Conservation (phyloP, 2,329 filamentous ascomycete genomes). For the Epichloe sp. region DNA sequence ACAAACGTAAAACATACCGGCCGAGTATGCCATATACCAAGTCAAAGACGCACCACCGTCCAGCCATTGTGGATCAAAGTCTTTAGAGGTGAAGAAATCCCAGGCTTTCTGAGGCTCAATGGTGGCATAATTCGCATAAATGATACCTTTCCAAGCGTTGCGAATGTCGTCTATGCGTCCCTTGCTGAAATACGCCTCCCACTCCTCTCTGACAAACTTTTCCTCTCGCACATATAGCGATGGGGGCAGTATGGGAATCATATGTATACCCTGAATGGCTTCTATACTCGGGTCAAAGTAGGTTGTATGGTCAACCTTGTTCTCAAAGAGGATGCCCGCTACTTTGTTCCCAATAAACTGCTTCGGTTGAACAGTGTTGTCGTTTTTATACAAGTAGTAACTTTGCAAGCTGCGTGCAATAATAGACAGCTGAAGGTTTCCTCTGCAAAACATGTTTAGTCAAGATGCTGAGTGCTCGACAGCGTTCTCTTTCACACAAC, state of each 20-base stretch:
- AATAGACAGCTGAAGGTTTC: conserved; percentile 74
- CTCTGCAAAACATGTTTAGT: conserved; percentile 24
- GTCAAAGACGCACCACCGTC: conserved; percentile 75
- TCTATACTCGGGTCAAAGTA: conserved; percentile 69
- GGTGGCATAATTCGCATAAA: conserved; percentile 72
- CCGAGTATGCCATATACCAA: conserved; percentile 73
- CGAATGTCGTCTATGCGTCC: conserved; percentile 50
- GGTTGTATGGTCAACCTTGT: conserved; percentile 87
- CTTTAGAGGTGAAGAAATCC: conserved; percentile 55
- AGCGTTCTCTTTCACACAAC: conserved; percentile 1
- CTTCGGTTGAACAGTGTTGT: conserved; percentile 57
- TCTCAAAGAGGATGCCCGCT: conserved; percentile 69
- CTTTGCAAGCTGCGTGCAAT: conserved; percentile 58
- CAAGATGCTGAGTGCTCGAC: not conserved
- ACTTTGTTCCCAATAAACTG: conserved; percentile 74
- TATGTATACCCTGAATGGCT: conserved; percentile 68
- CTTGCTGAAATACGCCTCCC: conserved; percentile 62
- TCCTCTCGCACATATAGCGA: conserved; percentile 53
- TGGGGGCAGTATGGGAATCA: conserved; percentile 61
- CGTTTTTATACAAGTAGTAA: conserved; percentile 68
- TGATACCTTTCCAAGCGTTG: conserved; percentile 75
- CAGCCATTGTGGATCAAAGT: conserved; percentile 55
- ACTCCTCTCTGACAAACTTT: conserved; percentile 69
- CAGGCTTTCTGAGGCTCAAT: conserved; percentile 58
- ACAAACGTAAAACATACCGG: conserved; percentile 35